These are phyloP conservation scores for Pisolithus orientalis DNA, from an alignment of 768 basidiomycete genomes.

Conservation along the genomic window DNA sequence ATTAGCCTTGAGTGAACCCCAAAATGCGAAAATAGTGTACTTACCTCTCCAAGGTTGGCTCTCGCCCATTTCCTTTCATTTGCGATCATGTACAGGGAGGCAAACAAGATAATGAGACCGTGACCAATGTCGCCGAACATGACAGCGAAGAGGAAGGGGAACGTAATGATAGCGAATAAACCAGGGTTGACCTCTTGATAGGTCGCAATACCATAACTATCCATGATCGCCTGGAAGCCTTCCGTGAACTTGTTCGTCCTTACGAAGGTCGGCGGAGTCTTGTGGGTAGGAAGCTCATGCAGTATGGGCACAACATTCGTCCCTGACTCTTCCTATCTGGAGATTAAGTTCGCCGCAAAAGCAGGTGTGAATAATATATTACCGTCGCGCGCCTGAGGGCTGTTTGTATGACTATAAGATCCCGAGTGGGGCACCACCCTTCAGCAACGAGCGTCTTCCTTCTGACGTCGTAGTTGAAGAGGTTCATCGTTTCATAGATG, in stretches of 20 bases:
- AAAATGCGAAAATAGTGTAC: conserved; percentile 15
- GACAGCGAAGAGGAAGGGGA: conserved; percentile 98
- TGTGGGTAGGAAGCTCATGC: conserved; percentile 81
- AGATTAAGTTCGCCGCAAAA: background rate
- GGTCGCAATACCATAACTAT: conserved; percentile 88
- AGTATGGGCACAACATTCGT: conserved; percentile 89
- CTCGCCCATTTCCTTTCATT: conserved; percentile 78
- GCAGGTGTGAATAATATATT: conserved; percentile 11
- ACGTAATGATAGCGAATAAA: conserved; percentile 84
- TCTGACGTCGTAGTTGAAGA: conserved; percentile 91
- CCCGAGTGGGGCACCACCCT: conserved; percentile 94
- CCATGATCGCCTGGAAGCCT: conserved; percentile 97
- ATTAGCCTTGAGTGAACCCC: conserved; percentile 7
- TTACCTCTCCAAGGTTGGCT: conserved; percentile 66
- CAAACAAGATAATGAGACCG: conserved; percentile 72
- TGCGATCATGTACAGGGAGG: conserved; percentile 80
- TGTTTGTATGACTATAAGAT: conserved; percentile 79
- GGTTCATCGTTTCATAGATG: conserved; percentile 92
- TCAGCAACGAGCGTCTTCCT: conserved; percentile 95
- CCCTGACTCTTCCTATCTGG: conserved; percentile 72
- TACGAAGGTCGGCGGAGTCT: conserved; percentile 92
- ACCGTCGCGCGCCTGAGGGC: conserved; percentile 87
- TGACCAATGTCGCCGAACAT: conserved; percentile 99
- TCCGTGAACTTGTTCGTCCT: conserved; percentile 95
- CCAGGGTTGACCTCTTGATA: conserved; percentile 99